Evolutionary conservation across 2,329 filamentous ascomycete genomes (phyloP).

Genomic region (Stagonosporopsis tanaceti): DNA sequence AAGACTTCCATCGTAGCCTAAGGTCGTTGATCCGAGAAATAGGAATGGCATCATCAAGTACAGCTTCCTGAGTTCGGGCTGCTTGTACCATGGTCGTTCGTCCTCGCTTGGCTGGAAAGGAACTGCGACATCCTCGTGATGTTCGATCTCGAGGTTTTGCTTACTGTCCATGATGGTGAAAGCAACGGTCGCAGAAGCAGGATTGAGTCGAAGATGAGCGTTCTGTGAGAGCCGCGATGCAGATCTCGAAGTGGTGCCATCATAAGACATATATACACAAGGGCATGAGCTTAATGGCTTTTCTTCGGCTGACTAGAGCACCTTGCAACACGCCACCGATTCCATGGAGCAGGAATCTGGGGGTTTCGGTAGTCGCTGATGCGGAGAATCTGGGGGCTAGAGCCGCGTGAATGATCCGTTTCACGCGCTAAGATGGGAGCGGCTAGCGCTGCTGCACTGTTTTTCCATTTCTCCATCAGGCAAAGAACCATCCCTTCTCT

Average conservation of each 20-base stretch:
- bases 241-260: slow-evolving; percentile 5
- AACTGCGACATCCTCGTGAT: slow-evolving; percentile 21
- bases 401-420: slow-evolving; percentile 1
- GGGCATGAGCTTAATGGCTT: not conserved
- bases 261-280: slow-evolving; percentile 13
- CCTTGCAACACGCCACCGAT: slow-evolving; percentile 2
- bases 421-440: not conserved
- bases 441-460: slow-evolving; percentile 12
- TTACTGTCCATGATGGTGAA: slow-evolving; percentile 16
- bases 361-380: slow-evolving; percentile 5
- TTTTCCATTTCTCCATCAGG: slow-evolving; percentile 16
- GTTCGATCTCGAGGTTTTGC: slow-evolving; percentile 19
- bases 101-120: slow-evolving; percentile 20
- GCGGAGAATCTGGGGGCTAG: slow-evolving; percentile 4
- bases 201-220: not conserved
- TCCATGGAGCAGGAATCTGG: slow-evolving; percentile 13
- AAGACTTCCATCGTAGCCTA: slow-evolving; percentile 30
- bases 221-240: not conserved
- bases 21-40: slow-evolving; percentile 28
- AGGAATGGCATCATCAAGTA: slow-evolving; percentile 31
- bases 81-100: slow-evolving; percentile 27
- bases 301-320: not conserved
- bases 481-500: not conserved
- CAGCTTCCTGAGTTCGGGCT: slow-evolving; percentile 28
- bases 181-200: not conserved